Evolutionary conservation across 176 grass and related monocot genomes (phyloP).

Genomic region (Chloris gayana): DNA sequence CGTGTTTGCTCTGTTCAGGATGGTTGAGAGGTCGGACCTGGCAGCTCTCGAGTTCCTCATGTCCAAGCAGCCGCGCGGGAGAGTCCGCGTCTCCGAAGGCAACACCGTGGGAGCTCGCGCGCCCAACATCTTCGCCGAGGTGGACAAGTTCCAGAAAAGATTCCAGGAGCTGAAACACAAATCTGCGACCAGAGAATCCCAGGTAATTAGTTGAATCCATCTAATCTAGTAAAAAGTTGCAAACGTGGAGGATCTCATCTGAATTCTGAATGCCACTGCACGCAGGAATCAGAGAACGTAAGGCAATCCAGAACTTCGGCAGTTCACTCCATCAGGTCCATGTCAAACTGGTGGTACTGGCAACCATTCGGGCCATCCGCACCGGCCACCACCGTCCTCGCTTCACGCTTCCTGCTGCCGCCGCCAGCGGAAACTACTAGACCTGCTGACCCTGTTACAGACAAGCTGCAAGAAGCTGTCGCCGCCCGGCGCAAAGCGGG

Average conservation of each 20-base stretch:
- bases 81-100: constrained; percentile 75
- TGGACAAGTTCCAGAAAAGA: constrained; percentile 69
- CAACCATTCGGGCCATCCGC: constrained; percentile 48
- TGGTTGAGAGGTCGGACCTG: constrained; percentile 77
- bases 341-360: constrained; percentile 93
- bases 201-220: constrained; percentile 55
- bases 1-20: constrained; percentile 41
- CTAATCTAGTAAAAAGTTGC: too few species aligned
- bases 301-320: constrained; percentile 62
- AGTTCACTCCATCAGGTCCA: constrained; percentile 70
- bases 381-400: constrained; percentile 28
- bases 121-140: constrained; percentile 74
- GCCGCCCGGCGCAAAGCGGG: constrained; percentile 54
- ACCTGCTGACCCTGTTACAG: constrained; percentile 22
- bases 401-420: constrained; percentile 41
- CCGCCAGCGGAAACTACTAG: constrained; percentile 12
- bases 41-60: constrained; percentile 86
- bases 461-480: constrained; percentile 68
- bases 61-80: constrained; percentile 89
- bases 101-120: constrained; percentile 58
- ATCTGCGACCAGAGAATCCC: constrained; percentile 54
- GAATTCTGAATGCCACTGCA: neutral
- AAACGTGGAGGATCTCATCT: neutral
- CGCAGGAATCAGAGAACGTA: constrained; percentile 58
- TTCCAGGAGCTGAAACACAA: constrained; percentile 71